Evolutionary conservation across 1,284 basidiomycete genomes (phyloP).

Genomic region (Naganishia sp.): DNA sequence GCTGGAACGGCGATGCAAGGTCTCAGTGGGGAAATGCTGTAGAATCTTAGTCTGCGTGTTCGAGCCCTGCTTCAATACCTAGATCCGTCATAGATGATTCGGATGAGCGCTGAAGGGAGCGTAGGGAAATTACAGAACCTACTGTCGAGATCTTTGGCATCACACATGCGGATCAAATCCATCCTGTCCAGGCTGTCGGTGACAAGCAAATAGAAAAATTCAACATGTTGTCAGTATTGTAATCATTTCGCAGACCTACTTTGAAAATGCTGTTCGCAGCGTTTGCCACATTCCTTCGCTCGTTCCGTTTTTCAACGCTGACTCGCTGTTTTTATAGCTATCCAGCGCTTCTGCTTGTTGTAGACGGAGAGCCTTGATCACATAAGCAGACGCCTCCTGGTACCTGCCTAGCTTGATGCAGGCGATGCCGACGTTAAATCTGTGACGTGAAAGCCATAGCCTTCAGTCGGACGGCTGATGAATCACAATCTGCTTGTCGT

Average conservation of each 20-base stretch:
- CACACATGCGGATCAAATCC: constrained; percentile 33
- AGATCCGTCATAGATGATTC: not conserved
- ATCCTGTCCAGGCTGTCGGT: constrained; percentile 33
- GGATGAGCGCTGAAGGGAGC: not conserved
- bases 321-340: constrained; percentile 31
- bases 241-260: not conserved
- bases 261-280: constrained; percentile 21
- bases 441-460: constrained; percentile 43
- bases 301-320: constrained; percentile 26
- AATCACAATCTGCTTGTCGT: not conserved
- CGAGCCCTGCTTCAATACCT: constrained; percentile 25
- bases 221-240: not conserved
- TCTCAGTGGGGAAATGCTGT: not conserved
- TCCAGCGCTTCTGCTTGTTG: constrained; percentile 68
- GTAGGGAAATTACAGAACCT: not conserved
- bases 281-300: constrained; percentile 29
- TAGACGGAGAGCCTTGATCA: constrained; percentile 78
- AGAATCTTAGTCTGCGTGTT: constrained; percentile 7
- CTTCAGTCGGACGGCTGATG: not conserved
- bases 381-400: constrained; percentile 77
- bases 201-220: not conserved
- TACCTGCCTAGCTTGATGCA: constrained; percentile 85
- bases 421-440: constrained; percentile 88
- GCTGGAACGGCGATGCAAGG: not conserved
- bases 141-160: constrained; percentile 34